Evolutionary conservation across 73 alveolate genomes (phyloP).

Genomic region (Tetrahymena malaccensis): DNA sequence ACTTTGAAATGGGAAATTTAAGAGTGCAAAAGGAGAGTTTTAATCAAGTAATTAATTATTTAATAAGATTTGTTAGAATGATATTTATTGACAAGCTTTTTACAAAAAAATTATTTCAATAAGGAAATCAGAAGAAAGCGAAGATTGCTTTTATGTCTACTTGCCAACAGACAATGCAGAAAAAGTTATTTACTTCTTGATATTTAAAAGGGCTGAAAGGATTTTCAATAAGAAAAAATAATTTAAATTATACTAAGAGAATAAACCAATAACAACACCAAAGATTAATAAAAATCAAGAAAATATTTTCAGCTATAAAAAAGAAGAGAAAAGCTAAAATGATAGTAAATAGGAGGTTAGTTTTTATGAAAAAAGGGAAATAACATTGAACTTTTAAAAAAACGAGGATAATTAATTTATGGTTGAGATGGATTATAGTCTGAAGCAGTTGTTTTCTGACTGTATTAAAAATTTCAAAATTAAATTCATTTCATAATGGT

Average conservation of each 20-base stretch:
- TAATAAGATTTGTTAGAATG: too few species aligned
- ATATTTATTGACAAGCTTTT: too few species aligned
- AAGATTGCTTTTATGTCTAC: neutral
- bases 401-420: neutral
- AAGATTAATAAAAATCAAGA: neutral
- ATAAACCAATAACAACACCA: neutral
- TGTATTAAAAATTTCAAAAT: neutral
- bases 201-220: neutral
- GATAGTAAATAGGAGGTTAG: neutral
- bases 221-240: too few species aligned
- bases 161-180: neutral
- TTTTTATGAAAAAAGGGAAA: neutral
- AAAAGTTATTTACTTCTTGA: neutral
- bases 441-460: neutral
- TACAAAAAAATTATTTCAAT: too few species aligned
- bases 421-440: neutral
- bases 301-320: too few species aligned
- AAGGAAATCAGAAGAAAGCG: neutral
- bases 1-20: neutral
- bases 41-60: neutral
- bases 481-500: neutral
- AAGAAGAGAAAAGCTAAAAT: neutral
- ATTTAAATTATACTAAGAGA: too few species aligned
- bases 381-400: too few species aligned
- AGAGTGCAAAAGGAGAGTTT: neutral